These are phyloP conservation scores for Lachancea sp. DNA, from an alignment of 805 yeast genomes.

Conservation along the genomic window DNA sequence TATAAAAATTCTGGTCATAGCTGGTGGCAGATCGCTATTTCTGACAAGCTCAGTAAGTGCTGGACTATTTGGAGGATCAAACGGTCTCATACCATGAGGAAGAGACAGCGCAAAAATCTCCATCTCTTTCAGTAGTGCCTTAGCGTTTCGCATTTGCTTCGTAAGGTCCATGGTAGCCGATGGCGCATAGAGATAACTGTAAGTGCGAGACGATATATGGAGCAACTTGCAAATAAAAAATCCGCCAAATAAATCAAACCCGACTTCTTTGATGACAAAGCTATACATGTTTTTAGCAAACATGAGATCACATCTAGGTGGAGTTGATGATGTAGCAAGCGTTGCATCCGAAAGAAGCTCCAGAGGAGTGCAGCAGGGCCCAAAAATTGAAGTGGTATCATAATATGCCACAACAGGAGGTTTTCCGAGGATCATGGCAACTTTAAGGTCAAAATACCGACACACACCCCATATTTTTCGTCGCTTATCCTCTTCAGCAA, in stretches of 20 bases:
- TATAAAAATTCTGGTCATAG: constrained; percentile 2
- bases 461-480: constrained; percentile 15
- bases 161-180: background rate
- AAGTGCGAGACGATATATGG: constrained; percentile 2
- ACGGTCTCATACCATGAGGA: constrained; percentile 6
- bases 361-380: background rate
- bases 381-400: constrained; percentile 10
- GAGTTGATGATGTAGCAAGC: constrained; percentile 1
- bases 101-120: constrained; percentile 3
- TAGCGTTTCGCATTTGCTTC: constrained; percentile 3
- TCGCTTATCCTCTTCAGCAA: constrained; percentile 6
- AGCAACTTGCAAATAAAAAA: background rate
- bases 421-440: constrained; percentile 9
- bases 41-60: constrained; percentile 1
- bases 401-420: constrained; percentile 14
- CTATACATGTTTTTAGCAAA: constrained; percentile 5
- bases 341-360: constrained; percentile 2
- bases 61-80: background rate
- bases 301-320: background rate
- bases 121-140: constrained; percentile 4
- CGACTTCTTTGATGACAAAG: constrained; percentile 3
- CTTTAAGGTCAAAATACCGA: constrained; percentile 11
- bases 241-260: constrained; percentile 5
- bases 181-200: constrained; percentile 6
- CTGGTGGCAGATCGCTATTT: constrained; percentile 3